Evolutionary conservation across 345 rosid species (phyloP).

Genomic region (Rubroshorea leprosula): DNA sequence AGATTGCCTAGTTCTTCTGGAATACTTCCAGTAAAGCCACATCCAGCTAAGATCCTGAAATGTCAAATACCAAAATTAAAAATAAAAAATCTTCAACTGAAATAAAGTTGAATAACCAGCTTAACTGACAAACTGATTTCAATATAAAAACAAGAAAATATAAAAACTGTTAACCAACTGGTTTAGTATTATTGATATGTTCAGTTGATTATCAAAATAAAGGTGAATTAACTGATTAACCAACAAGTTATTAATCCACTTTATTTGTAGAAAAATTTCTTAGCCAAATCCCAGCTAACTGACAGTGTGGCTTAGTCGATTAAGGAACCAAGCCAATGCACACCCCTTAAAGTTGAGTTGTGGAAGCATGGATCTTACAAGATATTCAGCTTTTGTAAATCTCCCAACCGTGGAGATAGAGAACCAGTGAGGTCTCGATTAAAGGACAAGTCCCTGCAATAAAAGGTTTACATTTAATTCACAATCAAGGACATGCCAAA

Average conservation of each 20-base stretch:
- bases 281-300: no score
- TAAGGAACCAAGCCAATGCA: no score
- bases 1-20: slow-evolving; percentile 83
- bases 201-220: no score
- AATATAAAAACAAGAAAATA: no score
- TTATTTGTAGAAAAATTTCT: no score
- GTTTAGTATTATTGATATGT: no score
- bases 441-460: slow-evolving; percentile 77
- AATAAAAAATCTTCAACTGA: neutral
- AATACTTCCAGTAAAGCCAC: slow-evolving; percentile 78
- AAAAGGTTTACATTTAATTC: neutral
- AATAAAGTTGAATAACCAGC: no score
- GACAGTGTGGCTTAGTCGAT: no score
- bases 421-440: slow-evolving; percentile 72
- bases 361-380: slow-evolving; percentile 42
- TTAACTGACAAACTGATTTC: no score
- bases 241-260: no score
- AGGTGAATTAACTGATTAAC: no score
- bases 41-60: slow-evolving; percentile 80
- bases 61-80: neutral
- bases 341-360: neutral
- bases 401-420: slow-evolving; percentile 67
- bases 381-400: slow-evolving; percentile 66
- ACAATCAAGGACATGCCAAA: neutral
- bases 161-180: no score